A percentile compares a stretch with the other conserved stretches of the same genome.
These are phyloP conservation scores for Paramecium biaurelia DNA, from an alignment of 73 alveolate genomes.

Conservation along the genomic window DNA sequence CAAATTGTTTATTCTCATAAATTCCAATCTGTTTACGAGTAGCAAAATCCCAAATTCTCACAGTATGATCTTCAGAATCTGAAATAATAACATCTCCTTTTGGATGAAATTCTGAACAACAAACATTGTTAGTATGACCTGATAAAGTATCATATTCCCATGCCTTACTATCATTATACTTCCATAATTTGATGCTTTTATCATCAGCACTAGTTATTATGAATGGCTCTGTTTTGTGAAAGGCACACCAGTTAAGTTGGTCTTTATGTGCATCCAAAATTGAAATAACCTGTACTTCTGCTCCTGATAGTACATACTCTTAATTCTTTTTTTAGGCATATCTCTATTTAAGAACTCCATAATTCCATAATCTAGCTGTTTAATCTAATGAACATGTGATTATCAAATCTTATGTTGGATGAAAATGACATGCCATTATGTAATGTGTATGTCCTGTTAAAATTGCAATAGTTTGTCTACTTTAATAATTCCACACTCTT, in stretches of 20 bases:
- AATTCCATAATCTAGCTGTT: slow-evolving; percentile 95
- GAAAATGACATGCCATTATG: slow-evolving; percentile 98
- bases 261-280: slow-evolving; percentile 94
- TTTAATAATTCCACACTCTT: slow-evolving; percentile 99
- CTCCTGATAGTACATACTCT: slow-evolving; percentile 39
- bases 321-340: slow-evolving; percentile 18
- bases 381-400: slow-evolving; percentile 96
- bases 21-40: slow-evolving; percentile 73
- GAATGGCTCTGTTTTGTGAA: slow-evolving; percentile 81
- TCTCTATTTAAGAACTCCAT: neutral
- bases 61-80: slow-evolving; percentile 89
- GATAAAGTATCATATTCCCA: slow-evolving; percentile 88
- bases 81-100: slow-evolving; percentile 81
- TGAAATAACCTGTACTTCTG: slow-evolving; percentile 87
- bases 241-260: slow-evolving; percentile 89
- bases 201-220: slow-evolving; percentile 92
- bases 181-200: slow-evolving; percentile 85
- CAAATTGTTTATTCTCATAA: slow-evolving; percentile 78
- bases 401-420: slow-evolving; percentile 92
- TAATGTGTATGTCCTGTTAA: slow-evolving; percentile 97
- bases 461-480: slow-evolving; percentile 78
- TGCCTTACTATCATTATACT: slow-evolving; percentile 79
- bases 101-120: slow-evolving; percentile 89
- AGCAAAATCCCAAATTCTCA: slow-evolving; percentile 89
- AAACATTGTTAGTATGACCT: slow-evolving; percentile 90